phyloP scores from a whole-genome alignment of 352 stramenopile species.

The Globisporangium mamillatum region DNA sequence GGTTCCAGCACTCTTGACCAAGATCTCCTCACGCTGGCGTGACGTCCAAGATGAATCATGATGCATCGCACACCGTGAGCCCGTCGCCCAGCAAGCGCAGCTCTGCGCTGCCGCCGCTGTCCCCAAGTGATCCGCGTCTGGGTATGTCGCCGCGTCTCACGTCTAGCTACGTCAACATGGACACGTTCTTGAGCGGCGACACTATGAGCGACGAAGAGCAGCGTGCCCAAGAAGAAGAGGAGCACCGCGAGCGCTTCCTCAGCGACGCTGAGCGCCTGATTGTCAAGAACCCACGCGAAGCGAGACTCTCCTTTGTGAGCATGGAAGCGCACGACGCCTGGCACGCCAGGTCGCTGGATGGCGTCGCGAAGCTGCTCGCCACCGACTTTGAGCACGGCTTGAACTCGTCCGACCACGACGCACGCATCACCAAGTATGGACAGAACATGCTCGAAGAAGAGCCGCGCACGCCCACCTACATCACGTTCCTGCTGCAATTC shows the following conservation, averaged over 20 bases:
- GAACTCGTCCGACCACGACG: neutral
- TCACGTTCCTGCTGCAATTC: slow-evolving; percentile 43
- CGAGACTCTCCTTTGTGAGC: slow-evolving; percentile 48
- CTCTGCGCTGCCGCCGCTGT: neutral
- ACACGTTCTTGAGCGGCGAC: neutral
- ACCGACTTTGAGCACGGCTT: neutral
- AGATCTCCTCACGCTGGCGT: too few species aligned
- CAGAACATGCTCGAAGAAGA: slow-evolving; percentile 4
- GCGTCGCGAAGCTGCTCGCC: neutral
- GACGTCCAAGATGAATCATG: slow-evolving; percentile 3
- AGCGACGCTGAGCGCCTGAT: slow-evolving; percentile 56
- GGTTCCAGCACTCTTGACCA: too few species aligned
- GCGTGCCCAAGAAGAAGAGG: slow-evolving; percentile 6
- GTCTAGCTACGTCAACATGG: slow-evolving; percentile 15
- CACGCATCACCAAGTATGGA: neutral
- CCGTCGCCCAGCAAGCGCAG: neutral
- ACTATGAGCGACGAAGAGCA: neutral
- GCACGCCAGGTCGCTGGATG: neutral
- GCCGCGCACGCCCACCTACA: slow-evolving; percentile 20
- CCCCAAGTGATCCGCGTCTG: slow-evolving; percentile 15
- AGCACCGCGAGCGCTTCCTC: slow-evolving; percentile 55
- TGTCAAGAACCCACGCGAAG: slow-evolving; percentile 42
- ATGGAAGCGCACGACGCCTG: slow-evolving; percentile 28
- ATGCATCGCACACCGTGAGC: neutral
- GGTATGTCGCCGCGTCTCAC: slow-evolving; percentile 21